Conservation (phyloP, 495 filamentous ascomycete genomes). For the Cladorrhinum samala region DNA sequence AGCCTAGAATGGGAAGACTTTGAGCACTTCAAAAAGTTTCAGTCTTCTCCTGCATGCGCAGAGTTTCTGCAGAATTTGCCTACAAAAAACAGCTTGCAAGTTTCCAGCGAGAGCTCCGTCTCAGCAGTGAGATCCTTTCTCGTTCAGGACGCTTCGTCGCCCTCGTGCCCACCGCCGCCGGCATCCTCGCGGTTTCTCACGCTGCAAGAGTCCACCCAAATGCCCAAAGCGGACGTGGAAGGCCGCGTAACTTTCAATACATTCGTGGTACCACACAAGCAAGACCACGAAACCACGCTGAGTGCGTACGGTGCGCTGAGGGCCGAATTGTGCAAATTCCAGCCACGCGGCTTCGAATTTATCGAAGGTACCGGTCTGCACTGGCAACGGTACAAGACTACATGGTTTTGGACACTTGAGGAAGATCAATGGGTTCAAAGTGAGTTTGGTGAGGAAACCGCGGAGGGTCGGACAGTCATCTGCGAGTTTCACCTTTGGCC, state of each 20-base stretch:
- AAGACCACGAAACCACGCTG: not conserved
- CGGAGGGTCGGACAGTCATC: slow-evolving; percentile 8
- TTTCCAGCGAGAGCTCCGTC: slow-evolving; percentile 1
- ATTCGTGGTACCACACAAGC: not conserved
- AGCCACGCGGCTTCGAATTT: not conserved
- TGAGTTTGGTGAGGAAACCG: not conserved
- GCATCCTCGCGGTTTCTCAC: not conserved
- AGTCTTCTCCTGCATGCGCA: slow-evolving; percentile 15
- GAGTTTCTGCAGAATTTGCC: slow-evolving; percentile 21
- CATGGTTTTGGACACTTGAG: not conserved
- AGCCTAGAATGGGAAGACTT: slow-evolving; percentile 7
- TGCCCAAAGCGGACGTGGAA: not conserved
- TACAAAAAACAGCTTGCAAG: slow-evolving; percentile 5
- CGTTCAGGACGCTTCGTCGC: not conserved
- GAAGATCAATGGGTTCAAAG: not conserved
- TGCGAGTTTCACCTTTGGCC: slow-evolving; percentile 20
- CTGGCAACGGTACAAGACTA: not conserved
- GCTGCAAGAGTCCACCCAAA: not conserved
- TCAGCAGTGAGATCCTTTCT: not conserved
- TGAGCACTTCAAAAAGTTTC: slow-evolving; percentile 19
- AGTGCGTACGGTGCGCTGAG: not conserved
- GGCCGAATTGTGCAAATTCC: not conserved
- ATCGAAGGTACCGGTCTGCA: not conserved
- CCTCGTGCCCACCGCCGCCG: no score
- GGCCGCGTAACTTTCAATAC: slow-evolving; percentile 3